Evolutionary conservation across 2,329 filamentous ascomycete genomes (phyloP).

Genomic region (Botrytis hyacinthi): DNA sequence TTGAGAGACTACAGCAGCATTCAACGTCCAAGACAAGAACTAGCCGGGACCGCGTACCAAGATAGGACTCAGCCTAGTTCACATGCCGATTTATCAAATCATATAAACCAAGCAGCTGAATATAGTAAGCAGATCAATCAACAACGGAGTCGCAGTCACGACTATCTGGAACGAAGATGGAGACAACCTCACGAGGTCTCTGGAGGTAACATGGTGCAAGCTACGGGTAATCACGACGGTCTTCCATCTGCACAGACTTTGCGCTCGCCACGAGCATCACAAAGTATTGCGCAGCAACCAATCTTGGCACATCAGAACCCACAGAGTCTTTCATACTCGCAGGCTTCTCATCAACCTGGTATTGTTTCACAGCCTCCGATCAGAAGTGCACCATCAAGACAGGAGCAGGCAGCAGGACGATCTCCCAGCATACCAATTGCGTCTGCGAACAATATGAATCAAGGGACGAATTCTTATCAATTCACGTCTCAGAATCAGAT

Average conservation of each 20-base stretch:
- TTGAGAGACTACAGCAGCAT: slow-evolving; percentile 81
- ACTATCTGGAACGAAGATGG: slow-evolving; percentile 81
- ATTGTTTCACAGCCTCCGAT: slow-evolving; percentile 71
- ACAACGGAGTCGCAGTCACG: slow-evolving; percentile 73
- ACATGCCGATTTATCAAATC: slow-evolving; percentile 75
- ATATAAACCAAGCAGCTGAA: slow-evolving; percentile 85
- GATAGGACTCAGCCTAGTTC: slow-evolving; percentile 78
- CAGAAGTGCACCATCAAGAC: slow-evolving; percentile 62
- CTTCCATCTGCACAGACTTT: slow-evolving; percentile 53
- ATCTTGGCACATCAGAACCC: slow-evolving; percentile 44
- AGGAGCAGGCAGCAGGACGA: slow-evolving; percentile 60
- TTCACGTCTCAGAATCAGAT: slow-evolving; percentile 61
- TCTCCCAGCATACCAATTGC: slow-evolving; percentile 60
- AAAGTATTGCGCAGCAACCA: slow-evolving; percentile 55
- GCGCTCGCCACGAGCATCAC: slow-evolving; percentile 57
- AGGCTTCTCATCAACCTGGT: slow-evolving; percentile 69
- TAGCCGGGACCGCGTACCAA: slow-evolving; percentile 82
- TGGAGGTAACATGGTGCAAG: slow-evolving; percentile 42
- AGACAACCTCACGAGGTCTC: slow-evolving; percentile 78
- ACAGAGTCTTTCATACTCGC: slow-evolving; percentile 60
- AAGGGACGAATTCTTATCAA: slow-evolving; percentile 51
- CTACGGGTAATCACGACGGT: slow-evolving; percentile 43
- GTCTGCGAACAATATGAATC: slow-evolving; percentile 53
- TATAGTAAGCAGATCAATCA: slow-evolving; percentile 83
- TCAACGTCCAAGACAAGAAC: slow-evolving; percentile 82